Conservation (phyloP, 371 early-diverging fungal species). For the Lichtheimia corymbifera region DNA sequence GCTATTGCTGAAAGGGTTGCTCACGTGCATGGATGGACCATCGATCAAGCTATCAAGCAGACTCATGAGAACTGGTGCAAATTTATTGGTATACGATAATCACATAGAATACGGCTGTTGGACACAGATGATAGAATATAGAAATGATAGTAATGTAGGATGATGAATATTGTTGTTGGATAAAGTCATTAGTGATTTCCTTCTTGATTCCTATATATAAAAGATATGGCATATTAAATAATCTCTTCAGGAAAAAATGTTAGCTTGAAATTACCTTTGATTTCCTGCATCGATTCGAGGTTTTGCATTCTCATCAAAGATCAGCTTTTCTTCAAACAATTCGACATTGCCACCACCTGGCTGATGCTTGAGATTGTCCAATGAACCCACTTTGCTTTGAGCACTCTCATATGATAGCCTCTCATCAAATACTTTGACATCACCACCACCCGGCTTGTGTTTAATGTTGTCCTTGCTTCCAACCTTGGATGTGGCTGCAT, state of each 20-base stretch:
- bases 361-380: slow-evolving; percentile 21
- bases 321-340: slow-evolving; percentile 13
- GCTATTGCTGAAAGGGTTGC: slow-evolving; percentile 65
- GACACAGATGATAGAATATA: not conserved
- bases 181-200: too few relatives aligned
- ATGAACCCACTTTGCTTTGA: slow-evolving; percentile 17
- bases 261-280: slow-evolving; percentile 5
- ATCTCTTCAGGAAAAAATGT: too few relatives aligned
- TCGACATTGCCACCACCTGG: slow-evolving; percentile 17
- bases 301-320: slow-evolving; percentile 11
- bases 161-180: too few relatives aligned
- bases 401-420: slow-evolving; percentile 4
- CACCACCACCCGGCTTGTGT: slow-evolving; percentile 17
- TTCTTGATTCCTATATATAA: too few relatives aligned
- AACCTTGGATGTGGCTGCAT: slow-evolving; percentile 16
- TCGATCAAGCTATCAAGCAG: slow-evolving; percentile 52
- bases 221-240: too few relatives aligned
- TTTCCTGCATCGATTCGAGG: slow-evolving; percentile 17
- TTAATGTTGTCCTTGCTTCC: slow-evolving; percentile 18
- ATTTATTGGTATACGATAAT: slow-evolving; percentile 46
- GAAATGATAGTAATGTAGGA: too few relatives aligned
- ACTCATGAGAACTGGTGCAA: slow-evolving; percentile 64
- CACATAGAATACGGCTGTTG: not conserved
- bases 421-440: slow-evolving; percentile 15
- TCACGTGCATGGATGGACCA: slow-evolving; percentile 66